Percentiles rank a stretch among this genome's conserved stretches.
phyloP scores from a whole-genome alignment of 148 eudicot species.

The Gaultheria prostrata region DNA sequence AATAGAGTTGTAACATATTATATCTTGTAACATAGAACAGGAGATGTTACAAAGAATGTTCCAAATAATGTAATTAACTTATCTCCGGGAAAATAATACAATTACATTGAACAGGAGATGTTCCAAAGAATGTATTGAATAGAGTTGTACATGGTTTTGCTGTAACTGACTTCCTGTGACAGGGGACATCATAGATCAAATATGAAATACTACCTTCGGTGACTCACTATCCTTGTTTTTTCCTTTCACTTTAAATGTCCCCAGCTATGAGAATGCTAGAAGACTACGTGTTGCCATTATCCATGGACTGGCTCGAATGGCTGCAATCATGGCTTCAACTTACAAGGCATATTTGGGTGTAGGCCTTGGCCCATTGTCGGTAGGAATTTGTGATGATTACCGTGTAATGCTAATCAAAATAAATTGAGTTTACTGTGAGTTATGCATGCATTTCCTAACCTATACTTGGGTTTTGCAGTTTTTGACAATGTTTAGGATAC shows the following conservation, averaged over 20 bases:
- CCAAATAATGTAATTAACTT: not conserved
- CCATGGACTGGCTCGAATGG: conserved; percentile 94
- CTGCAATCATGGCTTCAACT: conserved; percentile 95
- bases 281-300: conserved; percentile 73
- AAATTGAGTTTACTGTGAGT: not conserved
- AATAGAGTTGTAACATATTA: not conserved
- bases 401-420: not conserved
- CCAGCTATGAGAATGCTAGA: conserved; percentile 80
- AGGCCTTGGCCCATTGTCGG: conserved; percentile 94
- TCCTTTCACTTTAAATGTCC: not conserved
- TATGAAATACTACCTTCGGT: not conserved
- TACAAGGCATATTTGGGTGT: conserved; percentile 90
- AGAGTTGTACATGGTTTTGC: not conserved
- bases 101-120: not conserved
- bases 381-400: conserved; percentile 26
- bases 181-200: not conserved
- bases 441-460: not conserved
- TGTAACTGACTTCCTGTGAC: not conserved
- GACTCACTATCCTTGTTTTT: conserved; percentile 4
- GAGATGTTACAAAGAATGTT: too few relatives aligned
- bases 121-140: not conserved
- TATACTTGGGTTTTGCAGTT: conserved; percentile 49
- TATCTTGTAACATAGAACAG: not conserved
- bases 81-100: not conserved
- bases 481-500: conserved; percentile 77